Base-by-base conservation (phyloP, 768 basidiomycete genomes). In the Pholiota conissans region DNA sequence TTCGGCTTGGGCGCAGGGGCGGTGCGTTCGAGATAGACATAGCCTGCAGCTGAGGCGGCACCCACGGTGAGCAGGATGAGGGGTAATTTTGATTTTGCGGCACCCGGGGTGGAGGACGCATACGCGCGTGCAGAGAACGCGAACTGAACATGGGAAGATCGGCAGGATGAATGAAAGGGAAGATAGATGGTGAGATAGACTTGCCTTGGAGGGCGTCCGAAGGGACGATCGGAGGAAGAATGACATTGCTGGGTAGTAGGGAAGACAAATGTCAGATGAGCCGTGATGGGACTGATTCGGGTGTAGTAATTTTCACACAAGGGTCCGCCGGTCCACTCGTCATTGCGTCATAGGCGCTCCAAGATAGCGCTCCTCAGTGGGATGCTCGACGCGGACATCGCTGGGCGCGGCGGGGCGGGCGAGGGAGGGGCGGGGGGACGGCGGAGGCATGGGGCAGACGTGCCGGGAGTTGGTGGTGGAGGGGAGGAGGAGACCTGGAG, bases 41-140 rank as follows among this genome's bases (percentile, higher is more conserved):
- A 84, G 29, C 65, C 72, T 7, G 67, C 82, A 10, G 76, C 67
- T 27, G 75, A 79, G 37, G 69, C 75, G 34, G 74, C 65, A 65
- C 81, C 84, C 5, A 75, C 76, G 49, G 79, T 84, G 45, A 80
- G 67, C 40, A 87, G 65, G 63, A 76, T 77, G 56, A 74, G 69
- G 1, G 83, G 80, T 13, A 77, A 67, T 60, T 80, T 83, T n/a
- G 77, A 83, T 26, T 79, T 81, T 52, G 78, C 74, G 40, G 76
- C 63, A 42, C 79, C 62, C 37, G 77, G 59, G 7, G 77, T 67
- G 6, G 77, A 67, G 18, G 86, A 80, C 30, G 76, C 69, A 28
- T 59, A 80, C 66, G 50, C 20, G 53, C 83, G 81, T 46, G 72
- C 69, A 62, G 65, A 68, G 47, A 71, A 67, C 54, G 70, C 64